These are phyloP conservation scores for Streptanthus diversifolius DNA, from an alignment of 345 rosid genomes.

Conservation along the genomic window DNA sequence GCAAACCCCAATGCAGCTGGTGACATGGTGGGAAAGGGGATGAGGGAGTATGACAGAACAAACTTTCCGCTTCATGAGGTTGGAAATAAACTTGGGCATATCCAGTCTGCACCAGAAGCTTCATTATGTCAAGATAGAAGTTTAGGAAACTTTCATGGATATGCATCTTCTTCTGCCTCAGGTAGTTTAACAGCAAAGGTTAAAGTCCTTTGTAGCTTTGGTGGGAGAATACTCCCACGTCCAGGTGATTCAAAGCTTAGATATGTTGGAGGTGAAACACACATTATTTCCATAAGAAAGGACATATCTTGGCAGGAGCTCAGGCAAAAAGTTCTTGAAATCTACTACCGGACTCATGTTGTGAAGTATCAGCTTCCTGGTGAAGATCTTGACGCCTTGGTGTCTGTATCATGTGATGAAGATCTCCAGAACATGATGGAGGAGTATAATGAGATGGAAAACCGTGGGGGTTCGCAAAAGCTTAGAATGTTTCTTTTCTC, in stretches of 20 bases:
- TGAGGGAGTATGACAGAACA: slow-evolving; percentile 47
- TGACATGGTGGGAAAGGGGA: slow-evolving; percentile 40
- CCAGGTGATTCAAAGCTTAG: slow-evolving; percentile 89
- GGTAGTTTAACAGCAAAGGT: slow-evolving; percentile 44
- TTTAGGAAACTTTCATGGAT: slow-evolving; percentile 35
- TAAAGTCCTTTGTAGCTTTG: slow-evolving; percentile 87
- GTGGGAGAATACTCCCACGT: slow-evolving; percentile 79
- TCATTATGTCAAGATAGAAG: slow-evolving; percentile 39
- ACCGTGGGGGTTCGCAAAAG: slow-evolving; percentile 53
- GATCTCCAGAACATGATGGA: slow-evolving; percentile 92
- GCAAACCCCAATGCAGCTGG: slow-evolving; percentile 38
- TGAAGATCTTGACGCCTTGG: slow-evolving; percentile 88
- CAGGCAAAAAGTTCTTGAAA: slow-evolving; percentile 53
- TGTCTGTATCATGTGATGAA: slow-evolving; percentile 86
- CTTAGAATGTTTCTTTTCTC: slow-evolving; percentile 76
- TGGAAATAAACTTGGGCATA: slow-evolving; percentile 43
- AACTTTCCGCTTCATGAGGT: slow-evolving; percentile 38
- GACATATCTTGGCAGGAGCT: slow-evolving; percentile 68
- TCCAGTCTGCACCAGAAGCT: slow-evolving; percentile 49
- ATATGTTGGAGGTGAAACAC: slow-evolving; percentile 93
- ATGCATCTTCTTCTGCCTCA: slow-evolving; percentile 45
- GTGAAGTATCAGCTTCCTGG: slow-evolving; percentile 94
- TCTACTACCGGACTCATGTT: slow-evolving; percentile 56
- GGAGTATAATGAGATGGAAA: slow-evolving; percentile 62
- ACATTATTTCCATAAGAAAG: slow-evolving; percentile 56